Evolutionary conservation across 2,329 filamentous ascomycete genomes (phyloP), one percentile per base, ranked within the genome.

Genomic region (Tolypocladium ophioglossoides): DNA sequence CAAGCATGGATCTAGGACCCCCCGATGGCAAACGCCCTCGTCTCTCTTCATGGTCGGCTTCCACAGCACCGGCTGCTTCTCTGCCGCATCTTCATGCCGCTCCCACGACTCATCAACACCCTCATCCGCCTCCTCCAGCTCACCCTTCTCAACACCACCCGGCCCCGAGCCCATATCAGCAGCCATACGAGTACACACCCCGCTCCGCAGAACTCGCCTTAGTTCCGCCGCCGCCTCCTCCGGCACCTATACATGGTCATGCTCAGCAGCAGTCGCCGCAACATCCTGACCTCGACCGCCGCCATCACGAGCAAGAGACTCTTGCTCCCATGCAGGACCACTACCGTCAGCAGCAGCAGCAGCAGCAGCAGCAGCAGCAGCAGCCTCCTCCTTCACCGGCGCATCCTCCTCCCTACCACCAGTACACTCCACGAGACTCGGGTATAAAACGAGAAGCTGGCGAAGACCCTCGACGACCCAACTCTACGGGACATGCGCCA

Each of bases 21-120:
- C 78, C 78, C 65, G 79, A 83, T 64, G 71, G 69, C 65, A 84
- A 84, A 74, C 79, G 80, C 66, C 77, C 76, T 68, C 79, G 80
- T 71, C 72, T 83, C 61, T 60, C 68, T 51, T 67, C 74, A 66
- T 76, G 76, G 75, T 71, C 76, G 66, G 73, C 68, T 57, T 73
- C 74, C 66, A 70, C 72, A 68, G 69, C 70, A 61, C 73, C 72
- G 70, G 70, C 73, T 70, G 69, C 74, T 63, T 74, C 76, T 60
- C 69, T 78, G 57, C 74, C 74, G 64, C 72, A 72, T 66, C 73
- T 72, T 59, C 68, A 70, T 62, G 66, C 64, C 63, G 62, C 69
- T 65, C 55, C 66, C 64, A 56, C 67, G 56, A 32, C 55, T 53
- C 58, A 53, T 27, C 54, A 55, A 22, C 56, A 58, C 38, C 65